Percentiles rank a stretch among this genome's conserved stretches.
phyloP scores from a whole-genome alignment of 179 eudicot genomes.

The Dionaea muscipula region DNA sequence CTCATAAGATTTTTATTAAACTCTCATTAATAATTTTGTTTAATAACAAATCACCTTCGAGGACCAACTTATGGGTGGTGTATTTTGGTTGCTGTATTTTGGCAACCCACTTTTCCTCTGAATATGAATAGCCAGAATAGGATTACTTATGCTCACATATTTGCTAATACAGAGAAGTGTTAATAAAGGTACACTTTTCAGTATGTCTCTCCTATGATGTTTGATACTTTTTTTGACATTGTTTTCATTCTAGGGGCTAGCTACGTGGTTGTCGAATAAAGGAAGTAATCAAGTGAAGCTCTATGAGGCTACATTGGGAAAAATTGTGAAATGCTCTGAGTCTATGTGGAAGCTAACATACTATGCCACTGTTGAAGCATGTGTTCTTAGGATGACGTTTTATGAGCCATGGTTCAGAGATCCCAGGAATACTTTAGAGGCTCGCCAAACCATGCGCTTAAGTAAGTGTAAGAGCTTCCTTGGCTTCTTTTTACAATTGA shows the following conservation, averaged over 20 bases:
- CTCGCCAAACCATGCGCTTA: conserved; percentile 83
- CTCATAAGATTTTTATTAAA: too few relatives aligned
- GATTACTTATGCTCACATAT: too few relatives aligned
- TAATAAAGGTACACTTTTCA: too few relatives aligned
- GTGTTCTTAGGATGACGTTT: conserved; percentile 37
- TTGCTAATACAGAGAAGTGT: too few relatives aligned
- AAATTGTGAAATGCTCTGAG: conserved; percentile 70
- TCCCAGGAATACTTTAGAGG: conserved; percentile 50
- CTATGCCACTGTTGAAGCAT: conserved; percentile 62
- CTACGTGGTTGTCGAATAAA: conserved; percentile 46
- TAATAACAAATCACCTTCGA: too few relatives aligned
- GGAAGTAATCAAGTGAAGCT: conserved; percentile 34
- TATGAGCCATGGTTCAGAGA: conserved; percentile 71
- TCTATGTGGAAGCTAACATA: conserved; percentile 89
- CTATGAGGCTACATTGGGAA: conserved; percentile 35
- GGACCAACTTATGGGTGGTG: too few relatives aligned
- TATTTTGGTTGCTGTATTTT: too few relatives aligned
- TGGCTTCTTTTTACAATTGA: conserved; percentile 10
- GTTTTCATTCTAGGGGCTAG: conserved; percentile 44
- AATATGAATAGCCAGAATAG: too few relatives aligned
- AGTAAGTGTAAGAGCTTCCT: conserved; percentile 29
- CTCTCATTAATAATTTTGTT: too few relatives aligned
- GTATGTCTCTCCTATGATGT: too few relatives aligned
- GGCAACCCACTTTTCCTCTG: too few relatives aligned
- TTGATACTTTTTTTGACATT: too few relatives aligned